Evolutionary conservation across 176 grass and related monocot species (phyloP), one percentile per base, ranked within the genome.

Genomic region (Alloteropsis semialata): DNA sequence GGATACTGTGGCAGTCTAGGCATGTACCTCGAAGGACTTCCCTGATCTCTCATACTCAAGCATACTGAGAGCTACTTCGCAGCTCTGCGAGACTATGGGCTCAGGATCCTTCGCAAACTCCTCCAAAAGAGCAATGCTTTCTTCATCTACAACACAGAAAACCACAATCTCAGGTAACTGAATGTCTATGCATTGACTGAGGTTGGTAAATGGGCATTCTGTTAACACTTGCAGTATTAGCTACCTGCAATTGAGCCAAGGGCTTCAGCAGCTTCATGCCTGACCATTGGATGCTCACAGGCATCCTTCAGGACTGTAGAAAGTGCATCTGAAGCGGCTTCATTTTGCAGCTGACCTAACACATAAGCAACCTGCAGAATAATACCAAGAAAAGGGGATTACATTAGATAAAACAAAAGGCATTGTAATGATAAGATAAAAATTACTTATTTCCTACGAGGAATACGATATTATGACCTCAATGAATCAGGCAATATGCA

Each of bases 181-280:
- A 29, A 82, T 46, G 36, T 57, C 16, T 65, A 76, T 64, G 55
- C 36, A 77, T 46, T 15, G 30, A 45, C 53, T 38, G 11, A 11
- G 65, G 3, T 50, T 59, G 32, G 53, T 33, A 62, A 67, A 76
- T 56, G 34, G 13, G 8, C 39, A 64, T 64, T 68, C n/a, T 79
- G 34, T 2, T n/a, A 25, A 55, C 2, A 55, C 6, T 54, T 29
- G 44, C 37, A 8, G 21, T 45, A 12, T 33, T 22, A 55, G 22
- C 21, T 82, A 98, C 96, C 96, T 62, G 96, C 96, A 39, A 98
- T 95, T 36, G 96, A 98, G 51, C 96, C 96, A 79, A 98, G 96
- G 63, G 92, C 96, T 85, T 98, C 96, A 14, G 96, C 96, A 57
- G 92, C 96, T 89, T 98, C 96, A 77, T 95, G 91, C 28, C 96